Base-by-base conservation (phyloP, 1,284 basidiomycete species). In the Ustilago loliicola region DNA sequence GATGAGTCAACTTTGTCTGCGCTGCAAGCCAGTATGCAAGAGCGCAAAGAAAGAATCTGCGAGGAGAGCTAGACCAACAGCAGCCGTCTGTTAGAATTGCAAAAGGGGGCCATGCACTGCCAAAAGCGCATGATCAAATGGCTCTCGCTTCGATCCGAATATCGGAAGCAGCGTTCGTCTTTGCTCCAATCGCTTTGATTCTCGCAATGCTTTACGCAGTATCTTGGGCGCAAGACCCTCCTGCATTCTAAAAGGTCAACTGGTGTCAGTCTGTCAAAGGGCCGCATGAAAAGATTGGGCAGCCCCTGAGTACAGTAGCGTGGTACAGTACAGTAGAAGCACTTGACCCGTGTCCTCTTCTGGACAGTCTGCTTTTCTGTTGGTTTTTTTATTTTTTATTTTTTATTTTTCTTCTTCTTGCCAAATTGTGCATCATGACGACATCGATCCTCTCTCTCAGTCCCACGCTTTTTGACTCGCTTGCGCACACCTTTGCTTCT, bases 61-160 rank as follows among this genome's bases (percentile, higher is more conserved):
- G 17, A 38, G 13, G 9, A 8, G 13, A 38, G 13, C 36, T 10
- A 38, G 36, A 38, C 15, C 9, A 7, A 38, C 36, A 15, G 32
- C 32, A 11, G 32, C 32, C 36, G 13, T 38, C 9, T 38, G 36
- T 34, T 34, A 11, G 32, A 34, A 34, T 34, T 34, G 11, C 5
- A 34, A 34, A 34, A 34, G 11, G 32, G 32, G 32, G 32, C 32
- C 7, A 5, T 11, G 32, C 32, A 11, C 32, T 34, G 5, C 32
- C 11, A 8, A 10, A 10, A 21, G 40, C n/a, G 40, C 40, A 42
- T 42, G 40, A 42, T 42, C 40, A 21, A 9, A 15, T 38, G 36
- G 13, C 17, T 47, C 19, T 47, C 45, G 45, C 45, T 47, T n/a
- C n/a, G 45, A 47, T 47, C 45, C 45, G 45, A 47, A 47, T n/a